phyloP scores from a whole-genome alignment of 768 basidiomycete genomes.

The Calocybe cyanea region DNA sequence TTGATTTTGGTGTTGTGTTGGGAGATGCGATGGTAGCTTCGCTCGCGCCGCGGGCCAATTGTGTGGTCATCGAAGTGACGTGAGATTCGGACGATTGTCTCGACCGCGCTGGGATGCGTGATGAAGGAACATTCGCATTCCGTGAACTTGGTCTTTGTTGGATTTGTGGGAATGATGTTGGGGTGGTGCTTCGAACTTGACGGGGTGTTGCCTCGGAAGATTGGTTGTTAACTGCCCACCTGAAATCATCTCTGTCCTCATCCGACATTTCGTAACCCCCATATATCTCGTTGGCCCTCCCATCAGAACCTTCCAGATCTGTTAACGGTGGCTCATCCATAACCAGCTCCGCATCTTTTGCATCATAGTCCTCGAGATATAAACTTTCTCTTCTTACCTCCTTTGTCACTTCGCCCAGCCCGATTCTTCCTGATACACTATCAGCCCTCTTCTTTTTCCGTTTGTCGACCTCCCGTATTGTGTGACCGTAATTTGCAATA shows the following conservation, averaged over 20 bases:
- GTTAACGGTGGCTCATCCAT: constrained; percentile 74
- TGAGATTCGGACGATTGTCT: constrained; percentile 46
- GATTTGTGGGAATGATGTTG: constrained; percentile 28
- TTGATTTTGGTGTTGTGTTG: constrained; percentile 25
- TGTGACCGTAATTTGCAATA: constrained; percentile 82
- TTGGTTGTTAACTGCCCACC: neutral
- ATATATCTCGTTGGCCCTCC: constrained; percentile 23
- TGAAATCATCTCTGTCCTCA: constrained; percentile 7
- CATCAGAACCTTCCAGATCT: constrained; percentile 60
- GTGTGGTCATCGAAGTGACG: constrained; percentile 35
- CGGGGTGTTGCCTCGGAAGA: neutral
- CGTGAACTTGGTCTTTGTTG: constrained; percentile 28
- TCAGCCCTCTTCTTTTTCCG: constrained; percentile 56
- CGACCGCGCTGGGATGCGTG: constrained; percentile 40
- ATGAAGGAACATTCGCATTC: constrained; percentile 25
- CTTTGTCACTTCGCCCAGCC: constrained; percentile 20
- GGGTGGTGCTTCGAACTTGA: constrained; percentile 38
- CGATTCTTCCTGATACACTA: constrained; percentile 55
- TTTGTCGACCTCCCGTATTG: constrained; percentile 28
- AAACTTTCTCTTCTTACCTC: constrained; percentile 50
- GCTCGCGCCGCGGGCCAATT: constrained; percentile 26
- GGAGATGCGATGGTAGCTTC: constrained; percentile 37
- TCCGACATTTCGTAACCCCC: constrained; percentile 13
- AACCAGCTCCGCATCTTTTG: constrained; percentile 47
- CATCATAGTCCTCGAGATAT: constrained; percentile 60